A percentile compares a stretch with the other conserved stretches of the same genome.
Evolutionary conservation across 129 eudicot genomes (phyloP).

Genomic region (Chrysanthemum lavandulifolium): DNA sequence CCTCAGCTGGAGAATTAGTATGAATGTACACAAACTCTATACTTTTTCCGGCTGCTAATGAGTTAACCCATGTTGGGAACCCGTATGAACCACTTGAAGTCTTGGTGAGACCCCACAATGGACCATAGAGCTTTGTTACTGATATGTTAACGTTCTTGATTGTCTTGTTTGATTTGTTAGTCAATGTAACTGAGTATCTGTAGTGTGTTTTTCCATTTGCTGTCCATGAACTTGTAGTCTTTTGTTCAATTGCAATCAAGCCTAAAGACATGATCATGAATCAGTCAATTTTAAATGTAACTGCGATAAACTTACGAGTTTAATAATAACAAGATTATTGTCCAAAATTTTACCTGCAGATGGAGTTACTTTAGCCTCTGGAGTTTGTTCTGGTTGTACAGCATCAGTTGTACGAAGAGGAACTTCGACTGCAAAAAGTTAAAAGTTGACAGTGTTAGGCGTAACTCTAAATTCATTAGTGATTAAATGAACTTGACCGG

Average conservation of each 20-base stretch:
- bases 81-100: constrained; percentile 49
- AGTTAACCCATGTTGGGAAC: constrained; percentile 66
- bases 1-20: constrained; percentile 56
- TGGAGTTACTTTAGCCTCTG: constrained; percentile 28
- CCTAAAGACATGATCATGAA: constrained; percentile 10
- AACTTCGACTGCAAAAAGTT: constrained; percentile 51
- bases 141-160: constrained; percentile 59
- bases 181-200: constrained; percentile 73
- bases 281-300: neutral
- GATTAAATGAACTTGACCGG: neutral
- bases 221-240: constrained; percentile 64
- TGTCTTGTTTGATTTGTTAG: constrained; percentile 70
- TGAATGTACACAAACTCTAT: constrained; percentile 88
- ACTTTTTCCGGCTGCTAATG: constrained; percentile 77
- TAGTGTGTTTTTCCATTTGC: constrained; percentile 64
- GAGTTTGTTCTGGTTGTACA: constrained; percentile 23
- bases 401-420: constrained; percentile 46
- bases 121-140: constrained; percentile 74
- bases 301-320: neutral
- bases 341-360: constrained; percentile 47
- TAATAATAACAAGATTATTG: neutral
- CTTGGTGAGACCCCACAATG: constrained; percentile 88
- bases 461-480: neutral
- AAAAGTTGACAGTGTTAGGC: neutral
- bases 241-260: constrained; percentile 50